phyloP scores from a whole-genome alignment of 140 eudicot species.

The Bidens hawaiensis region DNA sequence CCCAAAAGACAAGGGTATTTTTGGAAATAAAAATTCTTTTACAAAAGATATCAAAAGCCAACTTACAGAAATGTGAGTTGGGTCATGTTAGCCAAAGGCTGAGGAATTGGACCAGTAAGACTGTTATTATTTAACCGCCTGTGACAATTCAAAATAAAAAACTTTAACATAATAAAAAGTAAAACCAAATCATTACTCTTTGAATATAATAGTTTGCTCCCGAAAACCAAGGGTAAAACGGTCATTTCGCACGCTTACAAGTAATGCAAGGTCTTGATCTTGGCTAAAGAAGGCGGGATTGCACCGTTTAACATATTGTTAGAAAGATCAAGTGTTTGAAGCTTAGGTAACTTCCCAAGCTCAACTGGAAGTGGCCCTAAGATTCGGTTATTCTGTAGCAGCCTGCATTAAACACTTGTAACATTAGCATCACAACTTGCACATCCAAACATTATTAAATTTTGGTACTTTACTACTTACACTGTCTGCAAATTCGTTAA shows the following conservation, averaged over 20 bases:
- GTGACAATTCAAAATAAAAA: slow-evolving; percentile 28
- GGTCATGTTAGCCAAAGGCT: slow-evolving; percentile 71
- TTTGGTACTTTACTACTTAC: slow-evolving; percentile 38
- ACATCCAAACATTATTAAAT: neutral
- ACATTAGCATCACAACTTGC: slow-evolving; percentile 9
- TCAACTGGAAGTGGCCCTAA: slow-evolving; percentile 82
- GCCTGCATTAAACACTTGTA: slow-evolving; percentile 46
- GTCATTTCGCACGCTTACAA: slow-evolving; percentile 50
- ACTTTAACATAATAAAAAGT: neutral
- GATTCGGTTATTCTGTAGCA: slow-evolving; percentile 66
- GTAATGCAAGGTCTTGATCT: slow-evolving; percentile 56
- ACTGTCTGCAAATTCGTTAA: slow-evolving; percentile 75
- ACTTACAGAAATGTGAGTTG: slow-evolving; percentile 81
- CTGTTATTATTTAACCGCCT: slow-evolving; percentile 89
- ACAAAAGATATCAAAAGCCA: slow-evolving; percentile 10
- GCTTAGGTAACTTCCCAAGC: slow-evolving; percentile 66
- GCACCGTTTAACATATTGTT: slow-evolving; percentile 57
- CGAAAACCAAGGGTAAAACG: slow-evolving; percentile 4
- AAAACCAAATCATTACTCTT: slow-evolving; percentile 20
- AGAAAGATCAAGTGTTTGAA: slow-evolving; percentile 84
- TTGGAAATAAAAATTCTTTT: slow-evolving; percentile 5
- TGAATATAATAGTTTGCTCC: neutral
- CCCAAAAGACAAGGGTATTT: slow-evolving; percentile 14
- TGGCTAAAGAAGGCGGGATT: slow-evolving; percentile 74
- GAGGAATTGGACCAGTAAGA: slow-evolving; percentile 78